phyloP scores from a whole-genome alignment of 73 alveolate species.

The Paramecium primaurelia region DNA sequence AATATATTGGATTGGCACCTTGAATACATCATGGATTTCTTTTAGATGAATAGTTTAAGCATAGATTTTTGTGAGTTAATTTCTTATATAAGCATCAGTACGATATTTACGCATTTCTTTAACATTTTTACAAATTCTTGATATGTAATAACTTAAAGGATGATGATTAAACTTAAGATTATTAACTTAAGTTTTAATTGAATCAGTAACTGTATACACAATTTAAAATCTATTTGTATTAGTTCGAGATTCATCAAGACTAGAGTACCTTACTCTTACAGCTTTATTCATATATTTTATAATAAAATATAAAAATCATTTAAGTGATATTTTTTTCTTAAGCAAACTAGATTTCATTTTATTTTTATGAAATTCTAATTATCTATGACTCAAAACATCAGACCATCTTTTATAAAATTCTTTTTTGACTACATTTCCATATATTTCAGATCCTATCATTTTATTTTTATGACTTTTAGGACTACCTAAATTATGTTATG shows the following conservation, averaged over 20 bases:
- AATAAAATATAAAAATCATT: background rate
- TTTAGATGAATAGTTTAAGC: background rate
- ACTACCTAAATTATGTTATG: background rate
- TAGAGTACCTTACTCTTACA: background rate
- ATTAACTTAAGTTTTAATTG: background rate
- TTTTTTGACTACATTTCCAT: background rate
- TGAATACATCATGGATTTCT: background rate
- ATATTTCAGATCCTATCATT: background rate
- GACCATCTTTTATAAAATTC: conserved; percentile 11
- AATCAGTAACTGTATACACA: background rate
- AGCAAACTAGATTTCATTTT: background rate
- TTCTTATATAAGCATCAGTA: background rate
- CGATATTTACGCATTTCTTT: conserved; percentile 19
- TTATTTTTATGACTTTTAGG: background rate
- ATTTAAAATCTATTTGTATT: background rate
- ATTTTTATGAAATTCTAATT: background rate
- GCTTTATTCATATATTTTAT: background rate
- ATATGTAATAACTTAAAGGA: background rate
- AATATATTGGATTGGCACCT: background rate
- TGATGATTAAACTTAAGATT: background rate
- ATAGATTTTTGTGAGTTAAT: background rate
- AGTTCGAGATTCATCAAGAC: background rate
- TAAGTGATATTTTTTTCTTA: background rate
- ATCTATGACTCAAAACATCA: background rate
- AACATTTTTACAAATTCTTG: background rate